Base-by-base conservation (phyloP, 345 rosid genomes). In the Bruguiera gymnorhiza region DNA sequence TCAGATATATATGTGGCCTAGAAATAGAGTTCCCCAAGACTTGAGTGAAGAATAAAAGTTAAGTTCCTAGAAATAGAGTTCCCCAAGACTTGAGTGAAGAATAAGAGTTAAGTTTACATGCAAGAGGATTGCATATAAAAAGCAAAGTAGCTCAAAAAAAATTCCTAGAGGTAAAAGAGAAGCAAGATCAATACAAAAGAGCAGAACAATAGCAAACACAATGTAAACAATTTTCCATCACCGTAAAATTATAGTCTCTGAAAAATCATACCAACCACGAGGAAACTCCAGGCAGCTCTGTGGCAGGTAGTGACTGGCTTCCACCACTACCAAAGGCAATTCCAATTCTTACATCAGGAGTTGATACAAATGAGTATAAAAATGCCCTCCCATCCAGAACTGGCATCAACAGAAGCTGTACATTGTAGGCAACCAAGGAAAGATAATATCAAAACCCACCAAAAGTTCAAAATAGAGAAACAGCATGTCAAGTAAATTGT, bases 321-420 rank as follows among this genome's bases (percentile, higher is more conserved):
- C 95, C 97, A 23, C 99, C 97, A 78, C 99, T 89, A 64, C 99
- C 99, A 65, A 95, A 95, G 72, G 97, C 97, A 74, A 95, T 81
- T 76, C 97, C 93, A 39, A 92, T 86, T 78, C 96, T 82, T 43
- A 92, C 92, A 67, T 95, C 92, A 27, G 99, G 99, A 34, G 77
- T 76, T 4, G 96, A 84, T 57, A 88, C 79, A 84, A 95, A 95
- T 30, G 97, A 95, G 79, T 89, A 92, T 31, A 95, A 70, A 72
- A 95, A 43, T 66, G 96, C 99, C 80, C 71, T 88, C 62, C 99
- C 99, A 46, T 88, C 91, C 66, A 92, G 78, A 71, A 84, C 80
- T 36, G 99, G 99, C 82, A 82, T 87, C 74, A 90, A 77, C 66
- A 92, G 82, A 78, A 95, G 93, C 99, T 95, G 96, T 69, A 78